A percentile compares a stretch with the other conserved stretches of the same genome.
Conservation (phyloP, 2,329 filamentous ascomycete species). For the Fusarium sp. region DNA sequence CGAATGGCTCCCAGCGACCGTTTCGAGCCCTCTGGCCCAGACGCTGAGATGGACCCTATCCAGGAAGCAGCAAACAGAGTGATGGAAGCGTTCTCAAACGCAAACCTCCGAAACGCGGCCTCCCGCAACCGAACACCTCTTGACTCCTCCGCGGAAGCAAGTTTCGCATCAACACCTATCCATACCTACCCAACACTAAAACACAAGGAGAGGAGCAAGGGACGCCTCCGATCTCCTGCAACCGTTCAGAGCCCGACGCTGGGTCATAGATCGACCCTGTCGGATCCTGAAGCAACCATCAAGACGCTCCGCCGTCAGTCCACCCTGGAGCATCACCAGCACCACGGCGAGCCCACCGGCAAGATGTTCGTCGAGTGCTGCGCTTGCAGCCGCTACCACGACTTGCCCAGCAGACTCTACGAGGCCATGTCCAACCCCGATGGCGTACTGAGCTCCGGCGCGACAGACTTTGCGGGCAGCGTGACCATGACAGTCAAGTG, state of each 20-base stretch:
- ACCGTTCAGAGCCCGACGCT: conserved; percentile 28
- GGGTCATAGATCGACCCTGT: conserved; percentile 36
- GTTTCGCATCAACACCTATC: conserved; percentile 53
- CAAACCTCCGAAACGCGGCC: conserved; percentile 37
- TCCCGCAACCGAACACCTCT: conserved; percentile 39
- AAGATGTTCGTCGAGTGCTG: conserved; percentile 77
- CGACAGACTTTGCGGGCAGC: conserved; percentile 66
- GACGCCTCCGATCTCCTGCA: conserved; percentile 28
- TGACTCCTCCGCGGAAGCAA: conserved; percentile 31
- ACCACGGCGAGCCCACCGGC: conserved; percentile 61
- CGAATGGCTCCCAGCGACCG: conserved; percentile 33
- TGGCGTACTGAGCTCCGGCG: conserved; percentile 62
- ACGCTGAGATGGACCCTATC: conserved; percentile 48
- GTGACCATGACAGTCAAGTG: conserved; percentile 75
- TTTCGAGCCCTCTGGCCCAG: conserved; percentile 34
- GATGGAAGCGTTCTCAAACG: conserved; percentile 51
- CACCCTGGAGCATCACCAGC: conserved; percentile 17
- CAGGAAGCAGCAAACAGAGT: conserved; percentile 52
- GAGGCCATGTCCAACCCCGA: conserved; percentile 74
- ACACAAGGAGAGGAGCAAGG: conserved; percentile 46
- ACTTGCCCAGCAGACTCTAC: conserved; percentile 74
- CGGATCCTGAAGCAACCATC: conserved; percentile 28
- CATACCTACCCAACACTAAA: conserved; percentile 57
- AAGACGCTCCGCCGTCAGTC: conserved; percentile 33
- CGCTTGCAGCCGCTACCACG: conserved; percentile 73